These are phyloP conservation scores for Aspergillus egyptiacus DNA, from an alignment of 495 filamentous ascomycete species.

Conservation along the genomic window DNA sequence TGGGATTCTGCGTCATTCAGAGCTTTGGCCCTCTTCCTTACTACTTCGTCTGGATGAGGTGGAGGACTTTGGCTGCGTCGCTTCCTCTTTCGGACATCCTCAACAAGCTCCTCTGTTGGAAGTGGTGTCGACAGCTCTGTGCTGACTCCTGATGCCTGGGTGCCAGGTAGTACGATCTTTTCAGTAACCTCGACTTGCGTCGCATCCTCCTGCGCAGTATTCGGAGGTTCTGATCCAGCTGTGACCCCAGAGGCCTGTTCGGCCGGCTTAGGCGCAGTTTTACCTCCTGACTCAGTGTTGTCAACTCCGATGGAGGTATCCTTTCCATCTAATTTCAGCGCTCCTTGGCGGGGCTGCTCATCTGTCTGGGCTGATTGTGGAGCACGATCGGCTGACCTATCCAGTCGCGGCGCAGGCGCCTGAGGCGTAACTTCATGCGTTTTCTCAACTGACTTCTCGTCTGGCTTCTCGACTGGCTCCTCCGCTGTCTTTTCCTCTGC, in stretches of 20 bases:
- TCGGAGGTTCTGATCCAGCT: slow-evolving; percentile 7
- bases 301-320: background rate
- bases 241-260: slow-evolving; percentile 23
- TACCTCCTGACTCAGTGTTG: slow-evolving; percentile 7
- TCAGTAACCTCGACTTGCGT: slow-evolving; percentile 17
- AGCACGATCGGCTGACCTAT: background rate
- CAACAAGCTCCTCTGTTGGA: slow-evolving; percentile 32
- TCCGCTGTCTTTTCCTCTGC: slow-evolving; percentile 8
- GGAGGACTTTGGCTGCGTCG: slow-evolving; percentile 65
- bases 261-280: slow-evolving; percentile 18
- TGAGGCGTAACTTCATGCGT: background rate
- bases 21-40: slow-evolving; percentile 41
- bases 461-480: no score
- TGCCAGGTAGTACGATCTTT: slow-evolving; percentile 9
- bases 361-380: background rate
- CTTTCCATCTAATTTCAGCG: background rate
- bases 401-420: background rate
- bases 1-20: slow-evolving; percentile 25
- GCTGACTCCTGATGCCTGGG: slow-evolving; percentile 22
- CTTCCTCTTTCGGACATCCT: slow-evolving; percentile 67
- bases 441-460: no score
- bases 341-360: background rate
- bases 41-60: slow-evolving; percentile 43
- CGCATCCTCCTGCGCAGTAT: background rate
- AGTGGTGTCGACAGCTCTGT: slow-evolving; percentile 34